A percentile compares a stretch with the other conserved stretches of the same genome.
Conservation (phyloP, 805 yeast species). For the Pichia gijzeniarum region DNA sequence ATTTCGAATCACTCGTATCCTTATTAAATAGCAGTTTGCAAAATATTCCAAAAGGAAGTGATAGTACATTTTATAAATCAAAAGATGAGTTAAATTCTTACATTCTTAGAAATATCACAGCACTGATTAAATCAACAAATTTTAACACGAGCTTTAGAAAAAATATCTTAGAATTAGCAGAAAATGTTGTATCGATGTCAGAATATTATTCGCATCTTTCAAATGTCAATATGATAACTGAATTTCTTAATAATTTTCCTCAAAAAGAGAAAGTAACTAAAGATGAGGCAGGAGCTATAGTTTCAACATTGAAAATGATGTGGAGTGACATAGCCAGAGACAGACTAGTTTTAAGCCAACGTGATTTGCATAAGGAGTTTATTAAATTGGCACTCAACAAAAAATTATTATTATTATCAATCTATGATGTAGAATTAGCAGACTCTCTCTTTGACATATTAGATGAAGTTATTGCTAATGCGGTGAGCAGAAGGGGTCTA, state of each 20-base stretch:
- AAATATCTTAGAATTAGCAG: slow-evolving; percentile 11
- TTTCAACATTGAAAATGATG: slow-evolving; percentile 34
- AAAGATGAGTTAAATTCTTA: slow-evolving; percentile 36
- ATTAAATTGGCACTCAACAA: slow-evolving; percentile 46
- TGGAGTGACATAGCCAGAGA: slow-evolving; percentile 57
- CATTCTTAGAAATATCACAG: slow-evolving; percentile 12
- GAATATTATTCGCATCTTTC: slow-evolving; percentile 18
- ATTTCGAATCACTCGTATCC: slow-evolving; percentile 17
- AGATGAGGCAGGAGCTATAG: slow-evolving; percentile 18
- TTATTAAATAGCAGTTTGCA: slow-evolving; percentile 19
- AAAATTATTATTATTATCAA: slow-evolving; percentile 34
- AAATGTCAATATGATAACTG: slow-evolving; percentile 12
- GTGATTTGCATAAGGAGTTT: slow-evolving; percentile 50
- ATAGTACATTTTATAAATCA: slow-evolving; percentile 36
- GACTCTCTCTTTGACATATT: slow-evolving; percentile 32
- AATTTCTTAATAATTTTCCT: slow-evolving; percentile 12
- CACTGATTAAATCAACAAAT: slow-evolving; percentile 15
- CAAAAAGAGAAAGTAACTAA: slow-evolving; percentile 9
- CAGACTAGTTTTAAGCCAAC: slow-evolving; percentile 59
- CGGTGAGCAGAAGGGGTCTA: slow-evolving; percentile 61
- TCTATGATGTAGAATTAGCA: slow-evolving; percentile 25
- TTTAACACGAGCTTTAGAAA: slow-evolving; percentile 4
- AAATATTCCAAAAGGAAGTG: slow-evolving; percentile 18
- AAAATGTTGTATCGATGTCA: slow-evolving; percentile 14
- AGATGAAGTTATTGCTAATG: slow-evolving; percentile 37